phyloP scores from a whole-genome alignment of 495 filamentous ascomycete genomes.

The Trichoderma gamsii region DNA sequence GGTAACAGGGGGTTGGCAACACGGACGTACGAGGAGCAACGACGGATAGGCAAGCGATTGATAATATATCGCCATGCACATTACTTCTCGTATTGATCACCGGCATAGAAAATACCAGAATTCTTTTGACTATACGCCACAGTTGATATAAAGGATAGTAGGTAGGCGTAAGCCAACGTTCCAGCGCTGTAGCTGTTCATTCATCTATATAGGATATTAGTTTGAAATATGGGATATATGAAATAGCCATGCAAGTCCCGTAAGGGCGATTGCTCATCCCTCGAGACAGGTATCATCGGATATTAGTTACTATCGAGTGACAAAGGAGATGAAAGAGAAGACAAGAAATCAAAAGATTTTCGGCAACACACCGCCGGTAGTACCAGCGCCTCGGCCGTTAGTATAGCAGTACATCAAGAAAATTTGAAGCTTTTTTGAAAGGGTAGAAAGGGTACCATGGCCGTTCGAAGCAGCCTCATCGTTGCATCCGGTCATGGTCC shows the following conservation, averaged over 20 bases:
- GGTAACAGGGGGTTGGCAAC: neutral
- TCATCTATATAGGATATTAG: neutral
- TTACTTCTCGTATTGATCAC: neutral
- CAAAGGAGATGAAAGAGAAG: neutral
- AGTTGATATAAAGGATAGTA: neutral
- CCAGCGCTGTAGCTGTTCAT: neutral
- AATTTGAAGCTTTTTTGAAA: neutral
- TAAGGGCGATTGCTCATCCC: neutral
- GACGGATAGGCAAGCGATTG: neutral
- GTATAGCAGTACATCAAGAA: neutral
- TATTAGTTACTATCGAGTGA: neutral
- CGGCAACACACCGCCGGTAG: neutral
- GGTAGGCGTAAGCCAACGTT: neutral
- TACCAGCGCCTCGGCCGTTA: slow-evolving; percentile 3
- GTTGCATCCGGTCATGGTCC: neutral
- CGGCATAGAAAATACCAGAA: neutral
- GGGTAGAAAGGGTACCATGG: slow-evolving; percentile 2
- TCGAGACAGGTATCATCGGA: neutral
- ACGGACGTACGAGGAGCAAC: neutral
- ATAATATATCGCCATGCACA: neutral
- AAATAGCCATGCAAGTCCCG: neutral
- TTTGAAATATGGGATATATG: neutral
- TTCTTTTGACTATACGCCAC: neutral
- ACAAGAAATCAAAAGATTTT: neutral
- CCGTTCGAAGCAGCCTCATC: neutral